A percentile compares a stretch with the other conserved stretches of the same genome.
phyloP scores from a whole-genome alignment of 2,329 filamentous ascomycete genomes.

The Phoma herbarum region DNA sequence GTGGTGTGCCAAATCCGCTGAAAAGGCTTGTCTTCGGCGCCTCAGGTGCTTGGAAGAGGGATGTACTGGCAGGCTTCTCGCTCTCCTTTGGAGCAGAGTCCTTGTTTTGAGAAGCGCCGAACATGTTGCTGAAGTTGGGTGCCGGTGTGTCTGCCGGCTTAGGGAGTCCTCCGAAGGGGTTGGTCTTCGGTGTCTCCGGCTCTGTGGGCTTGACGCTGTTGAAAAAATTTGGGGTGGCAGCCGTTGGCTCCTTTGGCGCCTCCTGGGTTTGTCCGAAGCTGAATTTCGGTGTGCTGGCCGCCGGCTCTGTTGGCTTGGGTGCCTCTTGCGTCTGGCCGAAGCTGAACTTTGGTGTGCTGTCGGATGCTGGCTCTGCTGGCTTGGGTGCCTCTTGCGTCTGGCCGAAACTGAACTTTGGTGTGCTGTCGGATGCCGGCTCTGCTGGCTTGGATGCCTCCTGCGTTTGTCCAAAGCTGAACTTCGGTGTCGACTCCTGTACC shows the following conservation, averaged over 20 bases:
- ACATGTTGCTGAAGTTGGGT: conserved; percentile 23
- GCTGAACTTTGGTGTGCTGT: conserved; percentile 20
- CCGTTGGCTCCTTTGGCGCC: conserved; percentile 12
- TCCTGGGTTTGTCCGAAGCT: conserved; percentile 23
- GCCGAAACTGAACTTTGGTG: conserved; percentile 15
- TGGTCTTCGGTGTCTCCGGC: conserved; percentile 30
- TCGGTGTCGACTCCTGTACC: conserved; percentile 3
- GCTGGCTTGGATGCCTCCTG: conserved; percentile 23
- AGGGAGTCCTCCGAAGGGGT: conserved; percentile 30
- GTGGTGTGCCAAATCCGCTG: conserved; percentile 36
- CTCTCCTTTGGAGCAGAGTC: conserved; percentile 14
- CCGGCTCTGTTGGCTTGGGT: conserved; percentile 11
- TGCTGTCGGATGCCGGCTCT: conserved; percentile 10
- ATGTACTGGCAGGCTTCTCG: conserved; percentile 10
- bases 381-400: neutral
- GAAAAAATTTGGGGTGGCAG: conserved; percentile 27
- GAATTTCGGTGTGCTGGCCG: conserved; percentile 18
- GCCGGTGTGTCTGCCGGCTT: conserved; percentile 24
- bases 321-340: conserved; percentile 24
- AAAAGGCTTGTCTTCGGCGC: conserved; percentile 30
- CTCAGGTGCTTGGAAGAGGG: conserved; percentile 25
- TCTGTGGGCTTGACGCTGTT: conserved; percentile 26
- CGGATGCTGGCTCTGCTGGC: neutral
- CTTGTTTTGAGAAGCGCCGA: conserved; percentile 28
- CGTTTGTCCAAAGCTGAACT: conserved; percentile 23